phyloP scores from a whole-genome alignment of 2,329 filamentous ascomycete species.

The Colletotrichum salicis region DNA sequence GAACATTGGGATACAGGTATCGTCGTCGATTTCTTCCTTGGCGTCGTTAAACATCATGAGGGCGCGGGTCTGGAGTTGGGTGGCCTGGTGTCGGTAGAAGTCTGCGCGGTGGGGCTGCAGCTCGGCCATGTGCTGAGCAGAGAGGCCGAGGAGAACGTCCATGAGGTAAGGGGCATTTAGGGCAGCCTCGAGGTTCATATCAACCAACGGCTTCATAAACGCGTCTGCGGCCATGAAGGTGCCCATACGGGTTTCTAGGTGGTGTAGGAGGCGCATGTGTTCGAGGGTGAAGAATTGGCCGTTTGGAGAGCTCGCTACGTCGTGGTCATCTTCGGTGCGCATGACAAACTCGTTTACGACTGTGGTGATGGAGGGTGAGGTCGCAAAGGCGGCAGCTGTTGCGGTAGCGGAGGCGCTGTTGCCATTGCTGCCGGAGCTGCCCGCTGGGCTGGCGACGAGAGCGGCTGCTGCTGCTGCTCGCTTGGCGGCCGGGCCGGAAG shows the following conservation, averaged over 20 bases:
- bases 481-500: slow-evolving; percentile 1
- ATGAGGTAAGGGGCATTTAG: slow-evolving; percentile 49
- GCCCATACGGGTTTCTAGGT: slow-evolving; percentile 44
- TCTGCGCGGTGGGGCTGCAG: slow-evolving; percentile 36
- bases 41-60: slow-evolving; percentile 45
- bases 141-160: slow-evolving; percentile 49
- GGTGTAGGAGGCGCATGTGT: slow-evolving; percentile 52
- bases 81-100: slow-evolving; percentile 43
- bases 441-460: slow-evolving; percentile 13
- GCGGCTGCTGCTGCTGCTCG: neutral
- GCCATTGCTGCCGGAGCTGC: neutral
- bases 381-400: neutral
- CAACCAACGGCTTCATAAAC: slow-evolving; percentile 40
- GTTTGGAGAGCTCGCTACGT: slow-evolving; percentile 9
- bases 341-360: slow-evolving; percentile 23
- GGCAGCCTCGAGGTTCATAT: slow-evolving; percentile 45
- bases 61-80: slow-evolving; percentile 44
- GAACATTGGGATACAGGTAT: slow-evolving; percentile 52
- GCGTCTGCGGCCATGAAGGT: slow-evolving; percentile 37
- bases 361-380: slow-evolving; percentile 16
- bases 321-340: slow-evolving; percentile 8
- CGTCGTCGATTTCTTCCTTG: slow-evolving; percentile 38
- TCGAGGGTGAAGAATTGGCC: slow-evolving; percentile 47
- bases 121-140: slow-evolving; percentile 49
- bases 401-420: neutral